Evolutionary conservation across 2,329 filamentous ascomycete genomes (phyloP).

Genomic region (Phyllosticta citribraziliensis): DNA sequence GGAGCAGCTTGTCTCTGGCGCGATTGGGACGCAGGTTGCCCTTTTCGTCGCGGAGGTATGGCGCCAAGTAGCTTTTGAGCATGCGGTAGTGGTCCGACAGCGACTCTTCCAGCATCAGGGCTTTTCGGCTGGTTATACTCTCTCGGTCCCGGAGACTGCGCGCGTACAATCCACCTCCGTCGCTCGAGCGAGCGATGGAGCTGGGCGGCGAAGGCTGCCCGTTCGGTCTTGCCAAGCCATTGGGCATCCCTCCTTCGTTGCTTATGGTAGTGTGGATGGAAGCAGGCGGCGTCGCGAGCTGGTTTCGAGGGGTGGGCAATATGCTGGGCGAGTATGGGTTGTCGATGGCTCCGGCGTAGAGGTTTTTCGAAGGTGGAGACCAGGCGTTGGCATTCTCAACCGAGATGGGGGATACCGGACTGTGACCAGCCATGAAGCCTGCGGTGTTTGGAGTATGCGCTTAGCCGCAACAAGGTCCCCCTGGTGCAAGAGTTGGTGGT

Average conservation of each 20-base stretch:
- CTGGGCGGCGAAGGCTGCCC: constrained; percentile 71
- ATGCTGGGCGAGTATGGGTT: constrained; percentile 29
- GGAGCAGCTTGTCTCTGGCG: constrained; percentile 86
- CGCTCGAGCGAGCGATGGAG: constrained; percentile 77
- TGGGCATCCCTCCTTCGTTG: constrained; percentile 39
- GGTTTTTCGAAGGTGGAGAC: constrained; percentile 31
- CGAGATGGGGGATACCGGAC: constrained; percentile 30
- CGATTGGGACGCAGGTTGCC: constrained; percentile 69
- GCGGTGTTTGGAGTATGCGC: not conserved
- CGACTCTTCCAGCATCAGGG: constrained; percentile 53
- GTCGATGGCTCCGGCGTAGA: constrained; percentile 24
- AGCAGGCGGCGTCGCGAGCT: constrained; percentile 23
- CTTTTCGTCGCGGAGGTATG: constrained; percentile 63
- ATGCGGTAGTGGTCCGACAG: constrained; percentile 74
- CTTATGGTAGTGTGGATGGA: constrained; percentile 31
- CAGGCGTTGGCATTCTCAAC: constrained; percentile 29
- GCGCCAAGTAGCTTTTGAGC: constrained; percentile 64
- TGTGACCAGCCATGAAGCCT: constrained; percentile 25
- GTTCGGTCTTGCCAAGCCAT: constrained; percentile 38
- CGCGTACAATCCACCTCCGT: constrained; percentile 59
- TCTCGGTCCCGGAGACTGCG: constrained; percentile 43
- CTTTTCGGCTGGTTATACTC: constrained; percentile 47
- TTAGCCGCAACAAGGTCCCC: not conserved
- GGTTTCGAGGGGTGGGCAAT: constrained; percentile 20
- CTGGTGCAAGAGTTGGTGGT: not conserved